phyloP scores from a whole-genome alignment of 345 rosid genomes.

The Noccaea caerulescens region DNA sequence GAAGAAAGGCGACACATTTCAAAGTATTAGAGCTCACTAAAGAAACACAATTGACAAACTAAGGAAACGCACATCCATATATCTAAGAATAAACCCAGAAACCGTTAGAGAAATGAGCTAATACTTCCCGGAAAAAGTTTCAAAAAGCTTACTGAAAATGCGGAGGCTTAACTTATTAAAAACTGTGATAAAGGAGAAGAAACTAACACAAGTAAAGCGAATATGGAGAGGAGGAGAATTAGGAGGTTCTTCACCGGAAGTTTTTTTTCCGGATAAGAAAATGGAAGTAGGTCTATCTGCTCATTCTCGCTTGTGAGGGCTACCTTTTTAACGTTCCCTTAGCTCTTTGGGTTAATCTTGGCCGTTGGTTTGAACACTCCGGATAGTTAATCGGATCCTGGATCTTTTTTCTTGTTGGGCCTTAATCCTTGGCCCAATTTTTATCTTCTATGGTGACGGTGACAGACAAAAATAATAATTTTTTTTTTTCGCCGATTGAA shows the following conservation, averaged over 20 bases:
- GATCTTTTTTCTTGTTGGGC: slow-evolving; percentile 18
- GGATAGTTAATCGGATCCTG: slow-evolving; percentile 5
- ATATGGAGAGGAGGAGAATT: neutral
- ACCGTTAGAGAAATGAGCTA: neutral
- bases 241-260: slow-evolving; percentile 8
- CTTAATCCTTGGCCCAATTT: neutral
- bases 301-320: slow-evolving; percentile 4
- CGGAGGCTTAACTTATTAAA: neutral
- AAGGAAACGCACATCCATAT: neutral
- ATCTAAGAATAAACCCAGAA: neutral
- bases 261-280: slow-evolving; percentile 39
- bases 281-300: slow-evolving; percentile 40
- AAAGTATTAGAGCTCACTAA: neutral
- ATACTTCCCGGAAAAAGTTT: neutral
- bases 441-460: too few species aligned
- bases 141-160: neutral
- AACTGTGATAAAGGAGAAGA: neutral
- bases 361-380: slow-evolving; percentile 51
- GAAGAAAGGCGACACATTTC: slow-evolving; percentile 28
- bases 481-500: too few species aligned
- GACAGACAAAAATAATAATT: too few species aligned
- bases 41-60: neutral
- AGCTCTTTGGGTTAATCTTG: slow-evolving; percentile 44
- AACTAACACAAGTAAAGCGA: slow-evolving; percentile 25
- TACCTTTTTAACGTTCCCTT: slow-evolving; percentile 28